phyloP scores from a whole-genome alignment of 345 rosid species.

The Stellera chamaejasme region DNA sequence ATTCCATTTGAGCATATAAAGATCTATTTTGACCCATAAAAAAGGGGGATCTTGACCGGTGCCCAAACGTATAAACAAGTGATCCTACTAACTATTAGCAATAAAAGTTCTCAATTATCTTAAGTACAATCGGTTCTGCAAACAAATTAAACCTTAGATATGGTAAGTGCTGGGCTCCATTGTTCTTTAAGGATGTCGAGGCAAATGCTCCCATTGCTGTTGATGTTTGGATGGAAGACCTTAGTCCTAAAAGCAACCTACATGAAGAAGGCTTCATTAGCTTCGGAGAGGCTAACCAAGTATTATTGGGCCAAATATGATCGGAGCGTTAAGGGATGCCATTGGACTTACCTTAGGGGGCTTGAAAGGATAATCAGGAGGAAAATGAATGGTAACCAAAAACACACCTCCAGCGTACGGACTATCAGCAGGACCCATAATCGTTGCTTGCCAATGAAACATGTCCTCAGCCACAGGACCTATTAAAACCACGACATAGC shows the following conservation, averaged over 20 bases:
- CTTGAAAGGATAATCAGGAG: conserved; percentile 19
- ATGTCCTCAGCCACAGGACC: conserved; percentile 22
- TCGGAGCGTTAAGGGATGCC: no score
- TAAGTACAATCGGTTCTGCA: no score
- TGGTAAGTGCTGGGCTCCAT: conserved; percentile 47
- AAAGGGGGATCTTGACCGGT: no score
- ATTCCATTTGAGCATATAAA: no score
- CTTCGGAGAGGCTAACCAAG: no score
- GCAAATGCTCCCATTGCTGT: conserved; percentile 41
- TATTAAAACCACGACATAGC: neutral
- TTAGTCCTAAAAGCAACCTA: conserved; percentile 38
- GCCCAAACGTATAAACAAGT: no score
- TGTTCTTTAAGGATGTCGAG: conserved; percentile 41
- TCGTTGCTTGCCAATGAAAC: neutral
- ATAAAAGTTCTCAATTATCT: no score
- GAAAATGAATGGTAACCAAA: conserved; percentile 18
- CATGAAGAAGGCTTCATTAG: neutral
- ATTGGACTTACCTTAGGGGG: conserved; percentile 25
- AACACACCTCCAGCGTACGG: conserved; percentile 35
- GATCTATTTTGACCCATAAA: no score
- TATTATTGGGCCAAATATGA: no score
- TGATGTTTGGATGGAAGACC: conserved; percentile 36
- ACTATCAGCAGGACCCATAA: conserved; percentile 37
- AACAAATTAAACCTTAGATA: conserved; percentile 21
- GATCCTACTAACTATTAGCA: no score